Base-by-base conservation (phyloP, 805 yeast species). In the Candida ipomoeae region DNA sequence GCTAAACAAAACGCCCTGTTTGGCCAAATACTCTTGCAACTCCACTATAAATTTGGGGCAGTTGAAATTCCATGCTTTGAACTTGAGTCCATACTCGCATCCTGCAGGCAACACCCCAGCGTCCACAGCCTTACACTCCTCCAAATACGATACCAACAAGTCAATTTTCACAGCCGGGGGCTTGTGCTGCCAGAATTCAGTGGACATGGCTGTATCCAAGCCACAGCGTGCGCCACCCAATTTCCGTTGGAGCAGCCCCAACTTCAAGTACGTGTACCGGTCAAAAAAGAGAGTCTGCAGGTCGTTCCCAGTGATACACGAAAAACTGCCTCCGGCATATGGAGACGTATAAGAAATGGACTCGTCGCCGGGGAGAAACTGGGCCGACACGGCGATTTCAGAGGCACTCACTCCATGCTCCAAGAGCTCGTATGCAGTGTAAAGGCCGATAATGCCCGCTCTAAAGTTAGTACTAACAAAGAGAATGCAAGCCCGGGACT, bases 311-410 rank as follows among this genome's bases (percentile, higher is more conserved):
- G 87, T 77, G 43, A 85, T 83, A 41, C 71, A 53, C 17, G 68
- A 64, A 54, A 74, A 63, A 64, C 66, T 58, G 6, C 70, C 70
- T 6, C 75, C 77, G 0, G 96, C 96, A 79, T 85, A 85, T 0
- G 96, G 96, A 0, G 91, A 85, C 1, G 96, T 83, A 64, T 84
- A 88, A 45, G 79, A 73, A 50, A 80, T 79, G 3, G 89, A 82
- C 55, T 81, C 85, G 60, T 88, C 96, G 4, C 95, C 96, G 2
- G 96, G 95, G 36, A 84, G 65, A 57, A 76, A 79, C 60, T 85
- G 80, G 6, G 88, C 92, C 17, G 84, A 57, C 2, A 87, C 76
- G 3, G 80, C 73, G 53, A 88, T 77, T 5, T 77, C 66, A 1
- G 62, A 49, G 1, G 78, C 72, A 0, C 62, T 50, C 8, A 75